Evolutionary conservation across 306 rosid genomes (phyloP).

Genomic region (Clitoria ternatea): DNA sequence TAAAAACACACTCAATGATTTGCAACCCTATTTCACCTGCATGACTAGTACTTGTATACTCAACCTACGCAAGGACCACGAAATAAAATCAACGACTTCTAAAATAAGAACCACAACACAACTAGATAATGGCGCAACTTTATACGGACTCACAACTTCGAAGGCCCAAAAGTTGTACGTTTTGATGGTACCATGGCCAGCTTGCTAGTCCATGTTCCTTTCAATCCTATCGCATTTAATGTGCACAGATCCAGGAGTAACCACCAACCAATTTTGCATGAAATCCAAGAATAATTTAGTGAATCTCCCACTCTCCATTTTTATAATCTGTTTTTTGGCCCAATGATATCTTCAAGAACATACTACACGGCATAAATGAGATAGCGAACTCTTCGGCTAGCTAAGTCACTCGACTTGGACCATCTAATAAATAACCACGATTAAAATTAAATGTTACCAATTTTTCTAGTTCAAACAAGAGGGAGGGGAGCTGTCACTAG

Average conservation of each 20-base stretch:
- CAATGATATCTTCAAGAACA: not conserved
- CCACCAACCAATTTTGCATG: constrained; percentile 10
- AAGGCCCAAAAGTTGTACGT: constrained; percentile 23
- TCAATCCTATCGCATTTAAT: not conserved
- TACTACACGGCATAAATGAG: not conserved
- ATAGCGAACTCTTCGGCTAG: not conserved
- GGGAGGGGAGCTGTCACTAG: constrained; percentile 5
- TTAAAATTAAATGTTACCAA: not conserved
- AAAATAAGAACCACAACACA: constrained; percentile 18
- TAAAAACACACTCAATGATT: too few relatives aligned
- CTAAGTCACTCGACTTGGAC: not conserved
- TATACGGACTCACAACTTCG: constrained; percentile 21
- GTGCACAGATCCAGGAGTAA: not conserved
- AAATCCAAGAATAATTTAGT: not conserved
- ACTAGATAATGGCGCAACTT: constrained; percentile 5
- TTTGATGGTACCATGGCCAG: not conserved
- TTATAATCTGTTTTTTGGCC: not conserved
- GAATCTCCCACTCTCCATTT: not conserved
- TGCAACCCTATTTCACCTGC: too few relatives aligned
- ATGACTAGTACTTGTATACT: not conserved
- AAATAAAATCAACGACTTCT: constrained; percentile 19
- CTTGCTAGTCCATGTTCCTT: constrained; percentile 8
- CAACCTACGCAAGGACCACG: not conserved
- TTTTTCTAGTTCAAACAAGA: constrained; percentile 4
- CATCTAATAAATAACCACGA: not conserved